These are phyloP conservation scores for Fusarium equiseti DNA, from an alignment of 2,329 filamentous ascomycete species.

Conservation along the genomic window DNA sequence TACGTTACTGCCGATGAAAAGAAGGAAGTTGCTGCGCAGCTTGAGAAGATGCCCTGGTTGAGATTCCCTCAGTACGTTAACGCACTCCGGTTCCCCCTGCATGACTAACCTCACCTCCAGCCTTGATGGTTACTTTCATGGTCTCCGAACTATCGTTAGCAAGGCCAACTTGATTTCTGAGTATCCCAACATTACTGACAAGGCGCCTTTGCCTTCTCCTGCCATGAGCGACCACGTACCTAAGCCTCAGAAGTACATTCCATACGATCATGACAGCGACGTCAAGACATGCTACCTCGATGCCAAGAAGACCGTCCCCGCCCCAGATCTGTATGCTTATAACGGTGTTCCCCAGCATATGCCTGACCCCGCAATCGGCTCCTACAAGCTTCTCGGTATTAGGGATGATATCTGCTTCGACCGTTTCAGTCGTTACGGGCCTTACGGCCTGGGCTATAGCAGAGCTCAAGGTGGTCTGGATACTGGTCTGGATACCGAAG, in stretches of 20 bases:
- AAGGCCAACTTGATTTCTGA: slow-evolving; percentile 75
- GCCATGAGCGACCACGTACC: slow-evolving; percentile 55
- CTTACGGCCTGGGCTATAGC: slow-evolving; percentile 88
- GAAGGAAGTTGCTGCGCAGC: slow-evolving; percentile 48
- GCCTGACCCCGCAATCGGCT: slow-evolving; percentile 82
- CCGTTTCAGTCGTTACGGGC: slow-evolving; percentile 83
- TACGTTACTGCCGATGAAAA: slow-evolving; percentile 49
- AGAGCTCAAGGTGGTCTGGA: slow-evolving; percentile 76
- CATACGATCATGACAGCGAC: slow-evolving; percentile 72
- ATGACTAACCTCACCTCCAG: slow-evolving; percentile 59
- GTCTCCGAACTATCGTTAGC: slow-evolving; percentile 77
- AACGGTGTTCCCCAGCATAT: slow-evolving; percentile 79
- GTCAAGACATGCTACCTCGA: slow-evolving; percentile 75
- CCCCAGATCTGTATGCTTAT: slow-evolving; percentile 75
- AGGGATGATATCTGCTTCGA: slow-evolving; percentile 88
- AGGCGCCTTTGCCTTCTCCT: slow-evolving; percentile 52
- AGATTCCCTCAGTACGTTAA: slow-evolving; percentile 54
- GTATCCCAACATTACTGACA: slow-evolving; percentile 68
- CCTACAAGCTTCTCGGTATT: slow-evolving; percentile 79
- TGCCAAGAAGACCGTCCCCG: slow-evolving; percentile 64
- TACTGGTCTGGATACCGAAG: slow-evolving; percentile 79
- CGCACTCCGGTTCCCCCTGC: neutral
- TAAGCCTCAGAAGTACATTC: slow-evolving; percentile 68
- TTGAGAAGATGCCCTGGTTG: slow-evolving; percentile 56
- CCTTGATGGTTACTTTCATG: slow-evolving; percentile 83